Conservation (phyloP, 345 rosid genomes). For the Gynandropsis gynandra region DNA sequence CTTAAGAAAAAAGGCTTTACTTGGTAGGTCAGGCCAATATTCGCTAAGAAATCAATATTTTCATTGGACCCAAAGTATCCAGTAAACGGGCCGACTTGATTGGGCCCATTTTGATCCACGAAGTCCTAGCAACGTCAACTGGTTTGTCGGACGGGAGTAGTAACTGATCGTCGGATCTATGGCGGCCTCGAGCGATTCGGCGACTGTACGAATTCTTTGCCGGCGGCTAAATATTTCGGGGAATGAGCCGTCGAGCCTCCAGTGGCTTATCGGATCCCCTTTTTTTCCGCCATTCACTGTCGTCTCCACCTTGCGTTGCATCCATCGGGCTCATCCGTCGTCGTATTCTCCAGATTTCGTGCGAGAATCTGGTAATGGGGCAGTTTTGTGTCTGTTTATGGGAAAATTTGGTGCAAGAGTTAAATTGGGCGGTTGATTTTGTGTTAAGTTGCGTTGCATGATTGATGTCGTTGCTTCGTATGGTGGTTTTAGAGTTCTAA, state of each 20-base stretch:
- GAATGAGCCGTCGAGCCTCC: slow-evolving; percentile 45
- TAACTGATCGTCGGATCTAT: slow-evolving; percentile 27
- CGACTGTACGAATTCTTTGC: slow-evolving; percentile 46
- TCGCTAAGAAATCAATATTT: no score
- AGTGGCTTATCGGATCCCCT: slow-evolving; percentile 88
- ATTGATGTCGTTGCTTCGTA: neutral
- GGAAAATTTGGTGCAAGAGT: neutral
- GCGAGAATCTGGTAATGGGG: slow-evolving; percentile 59
- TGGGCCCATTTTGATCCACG: no score
- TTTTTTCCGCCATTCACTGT: slow-evolving; percentile 65
- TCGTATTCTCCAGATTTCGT: slow-evolving; percentile 43
- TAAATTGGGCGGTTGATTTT: neutral
- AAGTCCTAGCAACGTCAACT: no score
- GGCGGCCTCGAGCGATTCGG: slow-evolving; percentile 30
- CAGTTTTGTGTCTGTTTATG: neutral
- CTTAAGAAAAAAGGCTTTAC: no score
- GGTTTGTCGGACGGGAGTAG: slow-evolving; percentile 6
- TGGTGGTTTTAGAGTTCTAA: neutral
- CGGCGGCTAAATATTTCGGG: slow-evolving; percentile 35
- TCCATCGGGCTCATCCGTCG: slow-evolving; percentile 30
- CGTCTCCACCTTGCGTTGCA: slow-evolving; percentile 66
- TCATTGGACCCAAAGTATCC: no score
- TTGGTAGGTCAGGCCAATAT: no score
- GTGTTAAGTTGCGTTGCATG: slow-evolving; percentile 9
- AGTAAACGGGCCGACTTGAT: no score